Evolutionary conservation across 805 yeast genomes (phyloP).

Genomic region (Babjeviella inositovora): DNA sequence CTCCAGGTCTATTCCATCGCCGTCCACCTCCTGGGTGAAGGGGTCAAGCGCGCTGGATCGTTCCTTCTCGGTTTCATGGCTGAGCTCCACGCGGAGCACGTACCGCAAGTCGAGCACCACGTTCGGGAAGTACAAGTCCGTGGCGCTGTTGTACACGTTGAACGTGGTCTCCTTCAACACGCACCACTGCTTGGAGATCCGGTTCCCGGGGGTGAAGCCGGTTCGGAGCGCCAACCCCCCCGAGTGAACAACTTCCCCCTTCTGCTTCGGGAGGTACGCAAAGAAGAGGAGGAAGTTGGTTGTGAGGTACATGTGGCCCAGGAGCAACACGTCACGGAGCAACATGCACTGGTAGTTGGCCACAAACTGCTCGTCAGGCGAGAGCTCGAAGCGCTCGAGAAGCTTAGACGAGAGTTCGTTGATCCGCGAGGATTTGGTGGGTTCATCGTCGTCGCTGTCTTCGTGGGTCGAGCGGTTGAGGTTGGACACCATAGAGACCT

Average conservation of each 20-base stretch:
- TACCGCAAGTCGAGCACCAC: conserved; percentile 56
- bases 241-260: conserved; percentile 15
- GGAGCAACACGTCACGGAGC: conserved; percentile 65
- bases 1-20: conserved; percentile 9
- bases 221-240: conserved; percentile 30
- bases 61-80: conserved; percentile 9
- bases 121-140: conserved; percentile 75
- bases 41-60: conserved; percentile 1
- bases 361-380: conserved; percentile 35
- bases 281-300: conserved; percentile 48
- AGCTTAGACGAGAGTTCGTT: too few species aligned
- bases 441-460: too few species aligned
- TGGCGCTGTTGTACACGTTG: conserved; percentile 50
- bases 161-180: conserved; percentile 55
- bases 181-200: conserved; percentile 60
- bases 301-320: conserved; percentile 75
- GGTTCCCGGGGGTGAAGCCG: conserved; percentile 16
- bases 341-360: conserved; percentile 70
- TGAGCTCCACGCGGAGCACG: conserved; percentile 43
- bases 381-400: conserved; percentile 27
- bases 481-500: too few species aligned
- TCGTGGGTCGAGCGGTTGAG: too few species aligned
- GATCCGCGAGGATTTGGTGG: too few species aligned
- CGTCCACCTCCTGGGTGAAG: not conserved
- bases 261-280: conserved; percentile 55